A percentile compares a stretch with the other conserved stretches of the same genome.
Conservation (phyloP, 2,329 filamentous ascomycete species). For the Paecilomyces fulvus region DNA sequence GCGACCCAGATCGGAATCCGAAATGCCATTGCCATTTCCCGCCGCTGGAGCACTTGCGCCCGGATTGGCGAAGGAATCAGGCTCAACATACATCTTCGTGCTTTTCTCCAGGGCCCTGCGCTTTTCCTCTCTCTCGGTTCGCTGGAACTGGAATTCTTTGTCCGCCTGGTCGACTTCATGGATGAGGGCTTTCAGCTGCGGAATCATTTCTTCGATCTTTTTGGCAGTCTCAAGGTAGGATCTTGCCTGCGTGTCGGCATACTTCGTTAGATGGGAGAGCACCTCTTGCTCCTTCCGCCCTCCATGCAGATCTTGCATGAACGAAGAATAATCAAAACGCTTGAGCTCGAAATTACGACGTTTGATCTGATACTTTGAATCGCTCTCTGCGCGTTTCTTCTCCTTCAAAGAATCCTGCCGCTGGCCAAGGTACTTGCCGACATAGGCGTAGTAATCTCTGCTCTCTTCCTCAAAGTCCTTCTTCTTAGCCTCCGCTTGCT, state of each 20-base stretch:
- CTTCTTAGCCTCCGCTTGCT: slow-evolving; percentile 92
- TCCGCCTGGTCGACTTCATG: slow-evolving; percentile 86
- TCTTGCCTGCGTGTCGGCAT: slow-evolving; percentile 80
- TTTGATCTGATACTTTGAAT: slow-evolving; percentile 93
- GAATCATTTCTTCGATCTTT: slow-evolving; percentile 77
- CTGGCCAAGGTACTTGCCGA: slow-evolving; percentile 91
- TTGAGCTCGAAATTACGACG: slow-evolving; percentile 92
- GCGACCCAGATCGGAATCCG: slow-evolving; percentile 62
- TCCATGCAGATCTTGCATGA: slow-evolving; percentile 98
- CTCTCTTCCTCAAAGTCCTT: slow-evolving; percentile 98
- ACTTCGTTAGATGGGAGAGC: slow-evolving; percentile 85
- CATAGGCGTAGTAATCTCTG: slow-evolving; percentile 95
- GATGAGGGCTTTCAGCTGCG: slow-evolving; percentile 80
- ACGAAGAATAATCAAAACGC: slow-evolving; percentile 96
- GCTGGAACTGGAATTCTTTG: slow-evolving; percentile 92
- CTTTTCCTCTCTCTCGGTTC: slow-evolving; percentile 94
- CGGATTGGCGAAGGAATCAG: slow-evolving; percentile 48
- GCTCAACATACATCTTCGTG: slow-evolving; percentile 63
- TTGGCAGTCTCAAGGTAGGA: slow-evolving; percentile 75
- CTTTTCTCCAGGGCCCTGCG: slow-evolving; percentile 82
- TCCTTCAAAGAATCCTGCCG: slow-evolving; percentile 92
- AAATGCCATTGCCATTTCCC: slow-evolving; percentile 41
- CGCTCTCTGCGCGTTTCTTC: slow-evolving; percentile 91
- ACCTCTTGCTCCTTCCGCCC: slow-evolving; percentile 98
- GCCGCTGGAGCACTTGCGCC: slow-evolving; percentile 22